Evolutionary conservation across 2,329 filamentous ascomycete genomes (phyloP), one percentile per base, ranked within the genome.

Genomic region (Acrocalymma vagum): DNA sequence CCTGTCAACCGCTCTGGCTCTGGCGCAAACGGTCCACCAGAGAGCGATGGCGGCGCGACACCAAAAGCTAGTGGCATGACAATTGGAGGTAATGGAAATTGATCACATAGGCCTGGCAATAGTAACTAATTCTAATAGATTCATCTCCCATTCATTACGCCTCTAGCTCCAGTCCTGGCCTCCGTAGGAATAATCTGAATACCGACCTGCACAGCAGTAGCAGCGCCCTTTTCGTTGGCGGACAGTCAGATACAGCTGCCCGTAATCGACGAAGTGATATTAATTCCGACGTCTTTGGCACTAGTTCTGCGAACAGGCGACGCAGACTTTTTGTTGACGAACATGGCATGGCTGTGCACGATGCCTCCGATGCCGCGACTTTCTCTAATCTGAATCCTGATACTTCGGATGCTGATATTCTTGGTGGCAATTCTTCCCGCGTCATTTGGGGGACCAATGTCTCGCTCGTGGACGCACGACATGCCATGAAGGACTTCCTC

Each of bases 401-500:
- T 50, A 96, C 92, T 6, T 96, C 93, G 2, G 94, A 99, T 68
- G 94, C 94, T 1, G 88, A 96, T 63, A 83, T 80, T 1, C 82
- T 96, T 26, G 93, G 91, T 25, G 94, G 92, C 2, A 83, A 83
- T 43, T 89, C 88, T 25, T 86, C 87, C 40, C 85, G 87, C 55
- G 83, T 95, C 42, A 93, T 99, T 51, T 99, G 94, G 94, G 94
- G 94, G 69, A 99, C 94, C 28, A 97, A 95, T 25, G 89, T 99
- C 33, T 96, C 93, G 5, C 87, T 99, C 37, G 84, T 90, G 45
- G 92, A 97, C 67, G 91, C 90, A 0, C 88, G 95, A 69, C 83
- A 85, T 35, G 80, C 86, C 0, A 95, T 96, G 77, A 93, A 94
- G 63, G 91, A 94, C 51, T 99, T 99, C 62, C 76, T 99, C 18